Percentiles rank a stretch among this genome's conserved stretches.
phyloP scores from a whole-genome alignment of 306 rosid species.

The Vachellia collinsii region DNA sequence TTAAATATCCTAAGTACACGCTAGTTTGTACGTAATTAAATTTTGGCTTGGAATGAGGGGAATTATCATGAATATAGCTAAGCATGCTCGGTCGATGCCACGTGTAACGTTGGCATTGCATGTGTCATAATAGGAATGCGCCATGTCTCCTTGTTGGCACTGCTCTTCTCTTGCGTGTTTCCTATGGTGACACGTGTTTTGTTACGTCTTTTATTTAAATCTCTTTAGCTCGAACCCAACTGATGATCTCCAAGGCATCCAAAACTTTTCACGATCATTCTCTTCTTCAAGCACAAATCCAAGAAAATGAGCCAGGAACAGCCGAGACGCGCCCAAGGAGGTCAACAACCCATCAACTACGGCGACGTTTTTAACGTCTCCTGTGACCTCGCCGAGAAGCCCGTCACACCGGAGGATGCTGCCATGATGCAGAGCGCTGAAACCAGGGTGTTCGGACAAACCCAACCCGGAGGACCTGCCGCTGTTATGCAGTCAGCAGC shows the following conservation, averaged over 20 bases:
- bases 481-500: slow-evolving; percentile 72
- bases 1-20: neutral
- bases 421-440: slow-evolving; percentile 85
- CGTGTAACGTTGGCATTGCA: neutral
- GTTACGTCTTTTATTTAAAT: neutral
- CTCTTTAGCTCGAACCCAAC: neutral
- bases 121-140: neutral
- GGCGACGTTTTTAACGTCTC: slow-evolving; percentile 66
- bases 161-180: neutral
- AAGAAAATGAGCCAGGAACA: slow-evolving; percentile 61
- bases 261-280: neutral
- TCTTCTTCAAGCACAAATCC: neutral
- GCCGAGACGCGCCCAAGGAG: slow-evolving; percentile 39
- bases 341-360: slow-evolving; percentile 55
- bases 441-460: slow-evolving; percentile 53
- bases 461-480: slow-evolving; percentile 62
- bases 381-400: slow-evolving; percentile 62
- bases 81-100: neutral
- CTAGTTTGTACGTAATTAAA: neutral
- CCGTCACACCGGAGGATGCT: slow-evolving; percentile 69
- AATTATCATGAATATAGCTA: neutral
- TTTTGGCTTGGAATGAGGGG: neutral
- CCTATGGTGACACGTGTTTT: neutral
- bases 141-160: neutral
- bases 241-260: neutral